Conservation (phyloP, 23 red algal species). For the Gracilaria caudata region DNA sequence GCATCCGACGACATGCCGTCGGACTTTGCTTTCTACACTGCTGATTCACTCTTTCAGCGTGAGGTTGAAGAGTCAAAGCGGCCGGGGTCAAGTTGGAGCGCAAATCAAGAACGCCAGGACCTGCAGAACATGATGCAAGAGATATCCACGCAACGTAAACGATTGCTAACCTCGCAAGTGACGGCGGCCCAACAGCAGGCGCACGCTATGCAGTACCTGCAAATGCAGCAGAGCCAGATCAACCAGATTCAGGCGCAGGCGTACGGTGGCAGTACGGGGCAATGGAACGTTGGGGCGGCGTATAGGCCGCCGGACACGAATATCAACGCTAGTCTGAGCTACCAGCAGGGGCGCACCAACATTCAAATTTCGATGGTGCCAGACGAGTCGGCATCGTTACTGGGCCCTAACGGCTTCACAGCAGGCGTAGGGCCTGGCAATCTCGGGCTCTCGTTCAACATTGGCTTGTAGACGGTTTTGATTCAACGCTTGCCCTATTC, state of each 20-base stretch:
- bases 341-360: slow-evolving; percentile 90
- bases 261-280: slow-evolving; percentile 84
- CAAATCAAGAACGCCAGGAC: slow-evolving; percentile 83
- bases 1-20: slow-evolving; percentile 93
- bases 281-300: slow-evolving; percentile 92
- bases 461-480: slow-evolving; percentile 74
- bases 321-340: slow-evolving; percentile 90
- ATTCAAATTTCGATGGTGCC: slow-evolving; percentile 97
- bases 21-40: slow-evolving; percentile 97
- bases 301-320: slow-evolving; percentile 99
- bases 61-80: slow-evolving; percentile 92
- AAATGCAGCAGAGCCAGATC: slow-evolving; percentile 98
- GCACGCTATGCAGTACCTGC: slow-evolving; percentile 94
- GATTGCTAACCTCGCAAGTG: slow-evolving; percentile 76
- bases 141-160: slow-evolving; percentile 91
- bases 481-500: neutral
- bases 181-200: slow-evolving; percentile 87
- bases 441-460: slow-evolving; percentile 90
- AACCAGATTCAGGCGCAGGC: slow-evolving; percentile 90
- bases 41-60: slow-evolving; percentile 87
- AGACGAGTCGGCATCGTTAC: slow-evolving; percentile 84
- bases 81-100: slow-evolving; percentile 83
- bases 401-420: slow-evolving; percentile 95
- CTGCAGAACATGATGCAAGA: slow-evolving; percentile 96
- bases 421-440: slow-evolving; percentile 87